Conservation (phyloP, 2,329 filamentous ascomycete genomes). For the Falciphora oryzae region DNA sequence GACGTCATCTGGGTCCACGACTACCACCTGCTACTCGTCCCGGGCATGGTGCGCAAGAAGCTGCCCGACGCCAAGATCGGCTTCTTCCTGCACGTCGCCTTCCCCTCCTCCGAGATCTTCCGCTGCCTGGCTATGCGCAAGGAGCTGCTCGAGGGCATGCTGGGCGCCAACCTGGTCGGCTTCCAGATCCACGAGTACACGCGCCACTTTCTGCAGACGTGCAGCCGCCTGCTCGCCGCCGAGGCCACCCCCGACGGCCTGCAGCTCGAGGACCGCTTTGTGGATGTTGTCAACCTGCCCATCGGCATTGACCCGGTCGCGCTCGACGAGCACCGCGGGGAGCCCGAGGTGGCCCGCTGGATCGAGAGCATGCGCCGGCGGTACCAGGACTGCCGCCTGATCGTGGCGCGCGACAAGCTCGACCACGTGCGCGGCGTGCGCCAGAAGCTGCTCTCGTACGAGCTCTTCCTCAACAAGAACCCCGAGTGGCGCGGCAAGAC, state of each 20-base stretch:
- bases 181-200: constrained; percentile 94
- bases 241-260: constrained; percentile 85
- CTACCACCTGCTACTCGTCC: constrained; percentile 87
- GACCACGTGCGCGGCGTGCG: constrained; percentile 88
- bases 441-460: constrained; percentile 87
- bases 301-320: constrained; percentile 88
- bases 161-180: constrained; percentile 85
- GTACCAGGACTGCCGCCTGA: constrained; percentile 83
- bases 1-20: constrained; percentile 95
- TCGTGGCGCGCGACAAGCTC: constrained; percentile 90
- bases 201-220: constrained; percentile 91
- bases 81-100: constrained; percentile 91
- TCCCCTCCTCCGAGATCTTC: constrained; percentile 95
- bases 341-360: constrained; percentile 71
- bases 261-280: constrained; percentile 86
- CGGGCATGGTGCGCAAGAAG: constrained; percentile 82
- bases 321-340: constrained; percentile 63
- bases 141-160: constrained; percentile 83
- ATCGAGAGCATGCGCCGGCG: constrained; percentile 73
- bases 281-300: constrained; percentile 77
- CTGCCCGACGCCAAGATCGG: constrained; percentile 91
- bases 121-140: constrained; percentile 82
- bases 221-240: constrained; percentile 82
- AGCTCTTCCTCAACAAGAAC: constrained; percentile 90
- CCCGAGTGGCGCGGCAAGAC: constrained; percentile 84